Evolutionary conservation across 2,329 filamentous ascomycete genomes (phyloP).

Genomic region (Cordyceps cicadae): DNA sequence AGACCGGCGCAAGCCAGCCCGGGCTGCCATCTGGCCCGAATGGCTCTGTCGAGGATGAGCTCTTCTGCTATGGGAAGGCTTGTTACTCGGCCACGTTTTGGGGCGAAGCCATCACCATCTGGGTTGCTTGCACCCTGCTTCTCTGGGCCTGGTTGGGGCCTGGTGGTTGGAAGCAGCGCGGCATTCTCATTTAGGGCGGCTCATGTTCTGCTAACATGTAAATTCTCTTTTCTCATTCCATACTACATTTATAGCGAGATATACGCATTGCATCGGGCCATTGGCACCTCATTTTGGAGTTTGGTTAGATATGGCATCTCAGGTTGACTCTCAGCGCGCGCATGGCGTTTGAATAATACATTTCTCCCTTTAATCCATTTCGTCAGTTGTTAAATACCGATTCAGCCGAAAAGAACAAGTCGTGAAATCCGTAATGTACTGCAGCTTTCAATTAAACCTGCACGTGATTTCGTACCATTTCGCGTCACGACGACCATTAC

Average conservation of each 20-base stretch:
- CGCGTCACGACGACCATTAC: slow-evolving; percentile 3
- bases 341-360: background rate
- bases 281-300: background rate
- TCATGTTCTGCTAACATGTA: background rate
- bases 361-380: no score
- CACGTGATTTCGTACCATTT: slow-evolving; percentile 13
- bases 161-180: slow-evolving; percentile 66
- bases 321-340: background rate
- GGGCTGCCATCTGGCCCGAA: slow-evolving; percentile 22
- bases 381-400: no score
- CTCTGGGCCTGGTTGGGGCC: slow-evolving; percentile 73
- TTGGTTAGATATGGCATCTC: slow-evolving; percentile 1
- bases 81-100: slow-evolving; percentile 82
- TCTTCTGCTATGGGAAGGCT: slow-evolving; percentile 69
- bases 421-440: background rate
- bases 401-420: background rate
- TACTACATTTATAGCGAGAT: background rate
- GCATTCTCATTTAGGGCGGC: slow-evolving; percentile 51
- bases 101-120: slow-evolving; percentile 75
- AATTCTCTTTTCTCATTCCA: background rate
- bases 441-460: background rate
- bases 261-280: background rate
- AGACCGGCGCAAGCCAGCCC: slow-evolving; percentile 48
- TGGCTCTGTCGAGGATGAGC: slow-evolving; percentile 32
- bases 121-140: slow-evolving; percentile 65